Evolutionary conservation across 176 grass and related monocot genomes (phyloP).

Genomic region (Oropetium thomaeum): DNA sequence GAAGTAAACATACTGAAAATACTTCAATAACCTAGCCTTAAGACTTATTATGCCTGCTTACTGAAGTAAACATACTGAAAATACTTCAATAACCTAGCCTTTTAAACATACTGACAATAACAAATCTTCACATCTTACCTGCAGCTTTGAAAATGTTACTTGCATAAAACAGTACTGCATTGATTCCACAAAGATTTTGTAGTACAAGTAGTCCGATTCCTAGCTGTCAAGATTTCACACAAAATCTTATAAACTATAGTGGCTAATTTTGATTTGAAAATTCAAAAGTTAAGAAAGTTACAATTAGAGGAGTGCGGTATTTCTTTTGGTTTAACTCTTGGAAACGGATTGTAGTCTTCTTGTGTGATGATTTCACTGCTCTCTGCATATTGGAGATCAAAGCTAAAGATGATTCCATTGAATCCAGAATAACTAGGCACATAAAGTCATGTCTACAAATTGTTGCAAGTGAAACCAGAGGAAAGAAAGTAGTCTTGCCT

Average conservation of each 20-base stretch:
- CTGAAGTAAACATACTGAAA: not conserved
- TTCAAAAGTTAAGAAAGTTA: conserved; percentile 27
- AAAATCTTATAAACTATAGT: not conserved
- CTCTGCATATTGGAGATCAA: conserved; percentile 44
- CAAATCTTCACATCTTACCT: conserved; percentile 34
- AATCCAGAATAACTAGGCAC: not conserved
- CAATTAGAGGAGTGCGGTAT: conserved; percentile 68
- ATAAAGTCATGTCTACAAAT: not conserved
- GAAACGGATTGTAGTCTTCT: conserved; percentile 79
- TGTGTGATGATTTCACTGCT: conserved; percentile 67
- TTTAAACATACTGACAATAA: no score
- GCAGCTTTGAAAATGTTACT: conserved; percentile 88
- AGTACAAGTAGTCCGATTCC: conserved; percentile 76
- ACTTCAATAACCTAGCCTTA: no score
- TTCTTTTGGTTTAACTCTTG: conserved; percentile 82
- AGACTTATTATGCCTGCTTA: not conserved
- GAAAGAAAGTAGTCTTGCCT: conserved; percentile 33
- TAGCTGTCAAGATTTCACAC: conserved; percentile 42
- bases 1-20: not conserved
- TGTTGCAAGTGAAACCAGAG: not conserved
- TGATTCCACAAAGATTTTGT: conserved; percentile 85
- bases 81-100: no score
- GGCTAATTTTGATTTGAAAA: not conserved
- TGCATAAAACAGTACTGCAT: conserved; percentile 82
- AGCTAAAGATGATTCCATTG: not conserved